Evolutionary conservation across 108 stramenopile genomes (phyloP), one percentile per base, ranked within the genome.

Genomic region (Nitzschia palea): DNA sequence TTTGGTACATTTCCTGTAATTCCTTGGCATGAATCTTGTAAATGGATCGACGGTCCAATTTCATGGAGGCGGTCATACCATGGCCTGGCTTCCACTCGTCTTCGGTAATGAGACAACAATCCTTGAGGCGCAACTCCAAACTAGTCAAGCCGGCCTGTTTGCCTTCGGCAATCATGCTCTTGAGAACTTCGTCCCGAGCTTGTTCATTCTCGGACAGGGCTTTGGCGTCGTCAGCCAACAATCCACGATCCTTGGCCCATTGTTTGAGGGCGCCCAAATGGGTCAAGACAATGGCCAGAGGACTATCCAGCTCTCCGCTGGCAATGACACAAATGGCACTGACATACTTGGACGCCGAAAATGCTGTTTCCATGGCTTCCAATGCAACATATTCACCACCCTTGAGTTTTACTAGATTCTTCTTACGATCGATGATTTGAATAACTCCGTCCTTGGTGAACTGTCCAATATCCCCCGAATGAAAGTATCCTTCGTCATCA

Each of bases 361-460:
- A 55, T 2, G 34, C 47, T 32, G 44, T 52, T 36, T 80, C 79
- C 62, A 80, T 71, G 5, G 33, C 33, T 37, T 73, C 79, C 4
- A 75, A 26, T 6, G 68, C 59, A 18, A 88, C 67, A 64, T 88
- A 88, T 68, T 88, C 86, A 15, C 86, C 86, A 53, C 74, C 62
- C 45, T 51, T 69, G 53, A 84, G 76, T 57, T 84, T 87, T 42
- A 87, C 82, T 22, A 89, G 76, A 55, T 89, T 80, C 59, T 89
- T 80, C 29, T 76, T 71, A 23, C 79, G 74, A 40, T 80, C 79
- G 33, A 76, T 62, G 60, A 80, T 76, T 43, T 55, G 31, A 18
- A 80, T 52, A 22, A 25, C 37, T 8, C 79, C 79, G 28, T 76
- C 73, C 31, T 58, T 53, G 53, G 44, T 65, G 36, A 75, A 66